A percentile compares a stretch with the other conserved stretches of the same genome.
Conservation (phyloP, 352 stramenopile species). For the Phytopythium mirpurense region DNA sequence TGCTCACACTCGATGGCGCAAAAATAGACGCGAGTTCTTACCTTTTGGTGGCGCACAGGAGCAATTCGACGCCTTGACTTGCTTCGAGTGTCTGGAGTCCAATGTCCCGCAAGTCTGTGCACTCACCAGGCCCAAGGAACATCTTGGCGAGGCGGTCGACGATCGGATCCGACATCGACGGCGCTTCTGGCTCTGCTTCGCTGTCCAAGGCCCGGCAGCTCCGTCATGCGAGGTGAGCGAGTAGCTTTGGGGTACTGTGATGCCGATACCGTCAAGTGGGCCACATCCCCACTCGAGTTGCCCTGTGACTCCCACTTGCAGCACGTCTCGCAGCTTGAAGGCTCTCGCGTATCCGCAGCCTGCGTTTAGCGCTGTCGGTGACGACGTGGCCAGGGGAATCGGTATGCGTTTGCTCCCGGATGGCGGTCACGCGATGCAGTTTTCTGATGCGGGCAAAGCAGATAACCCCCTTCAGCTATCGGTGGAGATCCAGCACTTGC, state of each 20-base stretch:
- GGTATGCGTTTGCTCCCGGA: too few species aligned
- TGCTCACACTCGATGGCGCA: neutral
- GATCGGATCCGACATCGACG: neutral
- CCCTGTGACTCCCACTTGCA: too few species aligned
- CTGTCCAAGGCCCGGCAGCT: slow-evolving; percentile 18
- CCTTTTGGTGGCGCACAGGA: neutral
- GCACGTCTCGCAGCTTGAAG: neutral
- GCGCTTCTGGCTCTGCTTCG: neutral
- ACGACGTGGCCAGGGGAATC: neutral
- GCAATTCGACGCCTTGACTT: neutral
- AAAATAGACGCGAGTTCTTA: slow-evolving; percentile 1
- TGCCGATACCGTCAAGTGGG: too few species aligned
- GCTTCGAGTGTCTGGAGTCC: neutral
- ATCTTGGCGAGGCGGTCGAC: slow-evolving; percentile 1
- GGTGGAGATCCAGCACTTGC: neutral
- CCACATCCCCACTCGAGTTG: too few species aligned
- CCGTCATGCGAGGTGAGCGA: slow-evolving; percentile 15
- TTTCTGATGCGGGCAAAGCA: neutral
- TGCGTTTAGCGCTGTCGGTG: neutral
- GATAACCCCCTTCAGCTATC: neutral
- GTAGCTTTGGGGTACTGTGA: too few species aligned
- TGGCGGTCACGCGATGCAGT: too few species aligned
- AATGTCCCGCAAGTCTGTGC: neutral
- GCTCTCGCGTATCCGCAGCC: neutral
- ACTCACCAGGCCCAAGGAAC: neutral